Evolutionary conservation across 179 eudicot genomes (phyloP).

Genomic region (Silene coronaria): DNA sequence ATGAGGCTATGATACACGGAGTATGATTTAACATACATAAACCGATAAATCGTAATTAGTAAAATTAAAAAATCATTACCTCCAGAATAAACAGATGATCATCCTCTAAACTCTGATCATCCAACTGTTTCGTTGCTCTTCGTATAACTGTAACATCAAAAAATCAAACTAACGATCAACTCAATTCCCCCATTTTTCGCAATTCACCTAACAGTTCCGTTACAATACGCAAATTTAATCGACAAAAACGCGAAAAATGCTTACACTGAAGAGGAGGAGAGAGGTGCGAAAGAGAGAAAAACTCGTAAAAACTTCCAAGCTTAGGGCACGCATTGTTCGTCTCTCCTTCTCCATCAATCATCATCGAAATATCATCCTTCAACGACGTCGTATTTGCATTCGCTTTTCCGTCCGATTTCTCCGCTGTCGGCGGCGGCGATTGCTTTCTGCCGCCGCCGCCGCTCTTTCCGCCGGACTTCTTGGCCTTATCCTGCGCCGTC

Average conservation of each 20-base stretch:
- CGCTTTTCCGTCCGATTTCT: slow-evolving; percentile 25
- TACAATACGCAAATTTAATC: background rate
- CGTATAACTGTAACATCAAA: slow-evolving; percentile 53
- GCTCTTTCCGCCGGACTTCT: slow-evolving; percentile 44
- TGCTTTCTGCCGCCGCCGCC: slow-evolving; percentile 20
- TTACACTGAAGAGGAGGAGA: slow-evolving; percentile 90
- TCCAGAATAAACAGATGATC: slow-evolving; percentile 81
- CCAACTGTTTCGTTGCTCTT: slow-evolving; percentile 41
- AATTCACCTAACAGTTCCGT: background rate
- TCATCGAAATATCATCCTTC: slow-evolving; percentile 43
- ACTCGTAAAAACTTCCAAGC: slow-evolving; percentile 88
- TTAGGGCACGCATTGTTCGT: slow-evolving; percentile 65
- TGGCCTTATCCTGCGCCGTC: slow-evolving; percentile 39
- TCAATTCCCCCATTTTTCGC: background rate
- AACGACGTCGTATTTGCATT: slow-evolving; percentile 19
- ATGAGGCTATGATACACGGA: background rate
- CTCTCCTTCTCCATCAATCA: slow-evolving; percentile 79
- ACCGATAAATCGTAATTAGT: background rate
- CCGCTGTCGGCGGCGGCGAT: slow-evolving; percentile 29
- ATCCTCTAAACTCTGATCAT: slow-evolving; percentile 46
- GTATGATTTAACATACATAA: background rate
- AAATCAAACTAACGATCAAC: background rate
- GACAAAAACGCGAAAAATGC: slow-evolving; percentile 18
- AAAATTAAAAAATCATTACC: slow-evolving; percentile 37
- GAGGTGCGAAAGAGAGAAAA: slow-evolving; percentile 92